Conservation (phyloP, 2,329 filamentous ascomycete species). For the Colletotrichum horii region DNA sequence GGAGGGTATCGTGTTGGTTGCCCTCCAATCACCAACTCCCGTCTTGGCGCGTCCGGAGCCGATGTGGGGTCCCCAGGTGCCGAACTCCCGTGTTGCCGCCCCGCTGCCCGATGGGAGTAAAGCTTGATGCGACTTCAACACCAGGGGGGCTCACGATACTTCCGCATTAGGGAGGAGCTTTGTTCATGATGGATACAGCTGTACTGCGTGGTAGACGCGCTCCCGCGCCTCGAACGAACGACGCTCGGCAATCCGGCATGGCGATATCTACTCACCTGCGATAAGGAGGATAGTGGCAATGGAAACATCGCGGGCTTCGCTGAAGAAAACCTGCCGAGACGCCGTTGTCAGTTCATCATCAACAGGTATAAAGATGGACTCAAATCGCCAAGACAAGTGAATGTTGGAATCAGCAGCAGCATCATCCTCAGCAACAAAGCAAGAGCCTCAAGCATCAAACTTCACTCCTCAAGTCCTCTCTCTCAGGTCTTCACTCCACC, state of each 20-base stretch:
- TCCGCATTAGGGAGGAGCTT: slow-evolving; percentile 15
- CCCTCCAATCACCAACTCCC: not conserved
- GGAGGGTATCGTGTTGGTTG: not conserved
- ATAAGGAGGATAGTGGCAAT: not conserved
- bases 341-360: not conserved
- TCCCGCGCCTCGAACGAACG: not conserved
- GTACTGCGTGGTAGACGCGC: not conserved
- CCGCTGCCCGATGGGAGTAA: not conserved
- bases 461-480: not conserved
- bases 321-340: not conserved
- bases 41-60: not conserved
- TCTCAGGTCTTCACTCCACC: not conserved
- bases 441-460: not conserved
- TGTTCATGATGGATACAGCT: not conserved
- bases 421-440: not conserved
- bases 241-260: slow-evolving; percentile 1
- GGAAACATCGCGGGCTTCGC: not conserved
- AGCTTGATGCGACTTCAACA: not conserved
- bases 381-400: not conserved
- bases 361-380: not conserved
- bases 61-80: not conserved
- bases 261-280: slow-evolving; percentile 9
- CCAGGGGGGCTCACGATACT: slow-evolving; percentile 1
- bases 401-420: not conserved
- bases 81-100: not conserved